phyloP scores from a whole-genome alignment of 139 green algal species.

The Chlamydomonas schloesseri region DNA sequence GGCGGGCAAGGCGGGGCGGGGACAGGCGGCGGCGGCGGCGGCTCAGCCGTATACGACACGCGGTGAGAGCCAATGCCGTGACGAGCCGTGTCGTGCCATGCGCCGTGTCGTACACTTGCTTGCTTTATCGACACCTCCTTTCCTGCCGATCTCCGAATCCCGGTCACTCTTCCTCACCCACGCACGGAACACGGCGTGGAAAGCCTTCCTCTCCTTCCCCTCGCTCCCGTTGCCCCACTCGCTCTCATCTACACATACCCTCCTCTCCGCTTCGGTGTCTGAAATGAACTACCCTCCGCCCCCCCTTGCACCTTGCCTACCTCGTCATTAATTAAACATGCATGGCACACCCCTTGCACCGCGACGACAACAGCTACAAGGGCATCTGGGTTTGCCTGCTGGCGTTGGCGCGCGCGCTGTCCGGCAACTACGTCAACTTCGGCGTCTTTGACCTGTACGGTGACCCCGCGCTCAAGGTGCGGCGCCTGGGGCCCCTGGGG shows the following conservation, averaged over 20 bases:
- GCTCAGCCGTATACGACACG: constrained; percentile 17
- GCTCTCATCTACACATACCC: too few relatives aligned
- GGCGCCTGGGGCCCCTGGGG: too few relatives aligned
- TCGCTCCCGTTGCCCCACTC: neutral
- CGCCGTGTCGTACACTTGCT: too few relatives aligned
- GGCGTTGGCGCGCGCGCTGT: constrained; percentile 84
- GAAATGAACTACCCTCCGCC: too few relatives aligned
- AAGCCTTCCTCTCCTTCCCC: neutral
- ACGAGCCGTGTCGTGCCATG: too few relatives aligned
- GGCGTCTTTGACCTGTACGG: constrained; percentile 99
- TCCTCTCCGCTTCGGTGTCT: too few relatives aligned
- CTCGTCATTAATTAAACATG: too few relatives aligned
- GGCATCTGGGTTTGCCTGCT: constrained; percentile 93
- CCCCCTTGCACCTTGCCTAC: constrained; percentile 62
- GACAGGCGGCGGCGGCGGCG: neutral
- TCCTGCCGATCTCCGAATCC: too few relatives aligned
- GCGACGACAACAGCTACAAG: constrained; percentile 88
- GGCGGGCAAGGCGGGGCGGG: neutral
- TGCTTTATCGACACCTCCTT: too few relatives aligned
- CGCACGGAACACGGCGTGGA: too few relatives aligned
- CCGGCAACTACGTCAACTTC: constrained; percentile 99
- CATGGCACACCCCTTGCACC: constrained; percentile 31
- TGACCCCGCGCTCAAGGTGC: constrained; percentile 84
- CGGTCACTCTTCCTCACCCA: neutral
- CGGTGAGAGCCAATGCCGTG: neutral